A percentile compares a stretch with the other conserved stretches of the same genome.
These are phyloP conservation scores for Tetrahymena borealis DNA, from an alignment of 73 alveolate species.

Conservation along the genomic window DNA sequence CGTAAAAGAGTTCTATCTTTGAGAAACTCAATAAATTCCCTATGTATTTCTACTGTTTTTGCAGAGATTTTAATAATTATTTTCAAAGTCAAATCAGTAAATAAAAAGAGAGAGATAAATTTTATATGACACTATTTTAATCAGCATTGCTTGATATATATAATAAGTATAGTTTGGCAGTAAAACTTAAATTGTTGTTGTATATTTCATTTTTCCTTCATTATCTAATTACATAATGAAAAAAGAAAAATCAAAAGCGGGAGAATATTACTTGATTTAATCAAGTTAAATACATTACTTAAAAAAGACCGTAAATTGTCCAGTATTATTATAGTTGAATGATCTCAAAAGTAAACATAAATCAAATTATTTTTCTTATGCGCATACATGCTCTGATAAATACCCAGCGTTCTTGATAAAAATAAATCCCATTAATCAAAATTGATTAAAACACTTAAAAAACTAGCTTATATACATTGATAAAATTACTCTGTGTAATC, in stretches of 20 bases:
- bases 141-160: not conserved
- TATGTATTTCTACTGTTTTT: no score
- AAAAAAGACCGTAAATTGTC: not conserved
- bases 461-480: not conserved
- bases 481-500: no score
- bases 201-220: not conserved
- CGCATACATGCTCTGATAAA: not conserved
- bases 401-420: not conserved
- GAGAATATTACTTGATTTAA: not conserved
- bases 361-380: not conserved
- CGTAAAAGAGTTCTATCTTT: no score
- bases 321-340: not conserved
- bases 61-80: not conserved
- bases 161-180: not conserved
- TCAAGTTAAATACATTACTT: not conserved
- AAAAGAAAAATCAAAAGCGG: not conserved
- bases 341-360: not conserved
- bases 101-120: not conserved
- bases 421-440: not conserved
- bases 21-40: no score
- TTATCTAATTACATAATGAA: not conserved
- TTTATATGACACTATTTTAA: not conserved
- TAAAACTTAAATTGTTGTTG: not conserved
- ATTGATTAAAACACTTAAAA: not conserved
- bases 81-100: not conserved